Evolutionary conservation across 2,329 filamentous ascomycete species (phyloP), one percentile per base, ranked within the genome.

Genomic region (Colletotrichum gigasporum): DNA sequence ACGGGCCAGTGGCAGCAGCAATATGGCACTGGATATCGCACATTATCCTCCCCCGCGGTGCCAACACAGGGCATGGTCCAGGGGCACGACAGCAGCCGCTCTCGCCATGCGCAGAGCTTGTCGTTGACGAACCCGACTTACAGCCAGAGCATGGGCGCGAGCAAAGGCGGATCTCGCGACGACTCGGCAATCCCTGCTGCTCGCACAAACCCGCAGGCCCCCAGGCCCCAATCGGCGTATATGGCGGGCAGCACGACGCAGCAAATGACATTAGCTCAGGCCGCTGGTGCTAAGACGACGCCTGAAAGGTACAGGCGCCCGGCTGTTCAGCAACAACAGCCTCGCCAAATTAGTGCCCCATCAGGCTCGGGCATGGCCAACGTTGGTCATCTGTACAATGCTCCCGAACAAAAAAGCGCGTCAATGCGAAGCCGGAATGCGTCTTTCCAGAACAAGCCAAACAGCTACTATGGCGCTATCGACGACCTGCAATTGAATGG

Each of bases 291-390:
- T 45, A 94, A 93, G 71, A 82, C 89, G 20, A 89, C 91, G 1
- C 92, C 93, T 1, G 94, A 97, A 75, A 88, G 95, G 63, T 97
- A 97, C 75, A 87, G 94, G 71, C 90, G 94, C 52, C 77, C 84
- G 64, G 83, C 83, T 58, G 82, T 85, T 62, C 85, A 75, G 53
- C 76, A 78, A 32, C 79, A 81, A 45, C 70, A 66, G 54, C 28
- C 69, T 45, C 67, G 67, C 35, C 73, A 71, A 42, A 74, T 73
- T 57, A 78, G 80, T 20, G 71, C 76, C 22, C 79, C 83, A n/a
- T 84, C 84, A 20, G 80, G 82, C 39, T 83, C 83, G 14, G 83
- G 83, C 57, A 84, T 87, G 80, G 82, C 82, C 57, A 82, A 82
- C 42, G 81, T 85, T 11, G 81, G 82, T 63, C 84, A 88, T 71